Percentiles rank a stretch among this genome's conserved stretches.
Conservation (phyloP, 352 stramenopile species). For the Peronospora farinosa region DNA sequence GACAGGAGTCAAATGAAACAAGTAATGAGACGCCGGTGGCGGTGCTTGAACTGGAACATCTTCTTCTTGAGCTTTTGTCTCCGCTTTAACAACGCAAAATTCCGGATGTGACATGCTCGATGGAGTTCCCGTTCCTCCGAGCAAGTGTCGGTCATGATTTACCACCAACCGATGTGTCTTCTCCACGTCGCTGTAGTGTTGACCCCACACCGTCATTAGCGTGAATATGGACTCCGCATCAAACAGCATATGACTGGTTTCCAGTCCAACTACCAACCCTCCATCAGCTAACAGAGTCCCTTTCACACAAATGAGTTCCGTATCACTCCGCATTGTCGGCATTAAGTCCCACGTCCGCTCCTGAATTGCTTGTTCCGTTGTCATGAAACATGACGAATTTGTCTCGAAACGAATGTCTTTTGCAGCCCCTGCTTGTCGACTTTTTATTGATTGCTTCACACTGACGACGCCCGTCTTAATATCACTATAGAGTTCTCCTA, state of each 20-base stretch:
- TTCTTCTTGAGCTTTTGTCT: not conserved
- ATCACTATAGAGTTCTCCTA: slow-evolving; percentile 31
- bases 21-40: slow-evolving; percentile 30
- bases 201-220: slow-evolving; percentile 55
- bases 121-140: slow-evolving; percentile 14
- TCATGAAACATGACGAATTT: slow-evolving; percentile 11
- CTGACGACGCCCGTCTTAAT: slow-evolving; percentile 23
- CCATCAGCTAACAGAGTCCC: slow-evolving; percentile 39
- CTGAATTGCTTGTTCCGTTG: slow-evolving; percentile 33
- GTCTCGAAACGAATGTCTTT: slow-evolving; percentile 33
- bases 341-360: slow-evolving; percentile 34
- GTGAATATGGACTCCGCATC: slow-evolving; percentile 51
- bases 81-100: slow-evolving; percentile 25
- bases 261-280: slow-evolving; percentile 39
- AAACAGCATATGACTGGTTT: slow-evolving; percentile 41
- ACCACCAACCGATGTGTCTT: slow-evolving; percentile 25
- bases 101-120: slow-evolving; percentile 36
- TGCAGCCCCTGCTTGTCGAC: slow-evolving; percentile 12
- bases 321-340: slow-evolving; percentile 8
- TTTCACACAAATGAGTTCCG: slow-evolving; percentile 33
- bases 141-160: slow-evolving; percentile 37
- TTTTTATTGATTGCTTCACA: slow-evolving; percentile 24
- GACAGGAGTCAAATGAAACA: slow-evolving; percentile 43
- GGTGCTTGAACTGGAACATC: slow-evolving; percentile 1
- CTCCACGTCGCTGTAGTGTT: slow-evolving; percentile 38